These are phyloP conservation scores for Heliamphora ciliata DNA, from an alignment of 179 eudicot genomes.

Conservation along the genomic window DNA sequence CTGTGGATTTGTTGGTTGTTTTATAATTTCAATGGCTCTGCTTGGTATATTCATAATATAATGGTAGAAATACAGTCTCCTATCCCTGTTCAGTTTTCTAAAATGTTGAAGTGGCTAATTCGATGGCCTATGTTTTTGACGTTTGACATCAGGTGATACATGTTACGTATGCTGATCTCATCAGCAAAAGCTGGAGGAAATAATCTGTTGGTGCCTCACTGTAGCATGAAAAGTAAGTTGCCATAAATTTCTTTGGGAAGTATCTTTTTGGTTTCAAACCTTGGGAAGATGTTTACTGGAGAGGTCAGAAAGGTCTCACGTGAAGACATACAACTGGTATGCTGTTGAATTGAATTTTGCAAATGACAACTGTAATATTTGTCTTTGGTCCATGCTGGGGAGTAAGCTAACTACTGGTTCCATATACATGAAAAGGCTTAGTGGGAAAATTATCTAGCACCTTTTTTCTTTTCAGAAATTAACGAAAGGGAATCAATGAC, in stretches of 20 bases:
- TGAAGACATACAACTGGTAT: constrained; percentile 68
- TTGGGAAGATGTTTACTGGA: constrained; percentile 50
- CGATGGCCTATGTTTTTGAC: constrained; percentile 8
- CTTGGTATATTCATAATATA: not conserved
- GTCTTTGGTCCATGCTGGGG: not conserved
- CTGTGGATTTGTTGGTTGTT: not conserved
- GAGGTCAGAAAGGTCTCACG: constrained; percentile 56
- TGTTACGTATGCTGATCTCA: not conserved
- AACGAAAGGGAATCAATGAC: not conserved
- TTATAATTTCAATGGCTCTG: not conserved
- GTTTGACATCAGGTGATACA: constrained; percentile 8
- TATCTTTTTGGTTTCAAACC: not conserved
- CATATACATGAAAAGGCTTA: not conserved
- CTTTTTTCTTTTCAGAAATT: not conserved
- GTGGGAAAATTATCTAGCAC: not conserved
- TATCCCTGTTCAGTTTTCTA: not conserved
- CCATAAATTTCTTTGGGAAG: not conserved
- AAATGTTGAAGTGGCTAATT: constrained; percentile 9
- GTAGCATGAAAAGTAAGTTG: constrained; percentile 10
- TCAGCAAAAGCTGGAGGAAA: constrained; percentile 10
- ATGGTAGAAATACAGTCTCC: not conserved
- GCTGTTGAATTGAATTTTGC: constrained; percentile 17
- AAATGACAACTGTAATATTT: not conserved
- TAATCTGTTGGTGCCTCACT: not conserved
- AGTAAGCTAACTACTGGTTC: not conserved